phyloP scores from a whole-genome alignment of 352 stramenopile species.

The Blastocystis sp. region DNA sequence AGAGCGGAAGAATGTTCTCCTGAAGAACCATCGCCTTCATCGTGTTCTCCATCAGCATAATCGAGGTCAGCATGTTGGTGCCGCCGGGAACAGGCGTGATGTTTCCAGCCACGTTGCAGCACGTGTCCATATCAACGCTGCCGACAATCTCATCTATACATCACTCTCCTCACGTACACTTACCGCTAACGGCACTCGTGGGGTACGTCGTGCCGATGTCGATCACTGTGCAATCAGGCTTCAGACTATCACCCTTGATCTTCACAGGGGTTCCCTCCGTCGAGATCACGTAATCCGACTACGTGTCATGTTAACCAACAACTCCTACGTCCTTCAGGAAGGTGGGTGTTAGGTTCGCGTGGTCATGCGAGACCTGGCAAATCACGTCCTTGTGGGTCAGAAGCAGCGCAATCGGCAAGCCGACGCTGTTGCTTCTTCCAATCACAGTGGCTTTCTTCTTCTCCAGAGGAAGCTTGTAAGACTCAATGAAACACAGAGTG shows the following conservation, averaged over 20 bases:
- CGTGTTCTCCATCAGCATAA: conserved; percentile 56
- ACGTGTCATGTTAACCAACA: neutral
- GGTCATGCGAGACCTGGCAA: neutral
- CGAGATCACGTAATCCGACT: conserved; percentile 51
- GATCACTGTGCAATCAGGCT: conserved; percentile 50
- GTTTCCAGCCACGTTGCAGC: conserved; percentile 41
- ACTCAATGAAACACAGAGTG: conserved; percentile 49
- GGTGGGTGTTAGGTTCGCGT: neutral
- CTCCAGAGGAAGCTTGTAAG: conserved; percentile 44
- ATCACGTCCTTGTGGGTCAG: conserved; percentile 47
- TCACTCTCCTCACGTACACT: neutral
- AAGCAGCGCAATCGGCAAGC: conserved; percentile 36
- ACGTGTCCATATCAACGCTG: conserved; percentile 25
- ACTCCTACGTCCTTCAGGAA: conserved; percentile 14
- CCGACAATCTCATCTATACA: conserved; percentile 36
- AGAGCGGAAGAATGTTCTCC: conserved; percentile 26
- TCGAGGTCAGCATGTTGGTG: neutral
- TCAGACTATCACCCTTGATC: conserved; percentile 47
- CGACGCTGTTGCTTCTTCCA: conserved; percentile 25
- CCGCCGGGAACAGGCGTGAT: conserved; percentile 51
- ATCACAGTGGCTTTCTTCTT: conserved; percentile 53
- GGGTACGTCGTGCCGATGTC: conserved; percentile 40
- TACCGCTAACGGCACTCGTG: neutral
- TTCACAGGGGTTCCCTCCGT: conserved; percentile 14
- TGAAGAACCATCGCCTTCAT: conserved; percentile 53